phyloP scores from a whole-genome alignment of 495 filamentous ascomycete genomes.

The Neurospora tetraspora region DNA sequence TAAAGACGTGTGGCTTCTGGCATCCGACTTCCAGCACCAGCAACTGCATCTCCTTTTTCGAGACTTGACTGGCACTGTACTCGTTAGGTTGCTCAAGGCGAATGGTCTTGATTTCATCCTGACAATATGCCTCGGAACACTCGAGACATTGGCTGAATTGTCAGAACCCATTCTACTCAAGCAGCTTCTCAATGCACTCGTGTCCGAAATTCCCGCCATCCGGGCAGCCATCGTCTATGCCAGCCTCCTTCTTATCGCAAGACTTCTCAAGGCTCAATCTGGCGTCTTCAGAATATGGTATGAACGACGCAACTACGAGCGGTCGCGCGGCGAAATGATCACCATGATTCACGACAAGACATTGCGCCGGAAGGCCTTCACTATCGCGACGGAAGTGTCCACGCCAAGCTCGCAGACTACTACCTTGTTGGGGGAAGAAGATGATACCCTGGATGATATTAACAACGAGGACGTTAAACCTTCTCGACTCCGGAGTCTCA shows the following conservation, averaged over 20 bases:
- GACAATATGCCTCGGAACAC: conserved; percentile 45
- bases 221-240: conserved; percentile 58
- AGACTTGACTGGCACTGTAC: conserved; percentile 58
- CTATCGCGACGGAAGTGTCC: conserved; percentile 18
- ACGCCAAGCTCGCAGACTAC: conserved; percentile 8
- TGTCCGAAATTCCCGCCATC: conserved; percentile 36
- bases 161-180: conserved; percentile 60
- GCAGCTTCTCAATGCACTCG: conserved; percentile 58
- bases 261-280: conserved; percentile 54
- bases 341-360: conserved; percentile 86
- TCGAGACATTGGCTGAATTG: conserved; percentile 55
- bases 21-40: conserved; percentile 66
- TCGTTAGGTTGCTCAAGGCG: conserved; percentile 55
- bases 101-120: conserved; percentile 70
- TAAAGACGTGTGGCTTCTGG: conserved; percentile 67
- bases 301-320: conserved; percentile 60
- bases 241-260: conserved; percentile 44
- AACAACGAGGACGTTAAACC: conserved; percentile 10
- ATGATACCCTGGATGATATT: conserved; percentile 6
- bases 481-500: conserved; percentile 2
- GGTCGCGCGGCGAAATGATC: conserved; percentile 74
- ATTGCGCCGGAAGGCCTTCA: conserved; percentile 60
- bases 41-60: conserved; percentile 63
- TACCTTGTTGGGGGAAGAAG: conserved; percentile 20
- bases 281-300: conserved; percentile 66